Evolutionary conservation across 225 moss, liverwort and hornwort genomes (phyloP).

Genomic region (Marchantia polymorpha): DNA sequence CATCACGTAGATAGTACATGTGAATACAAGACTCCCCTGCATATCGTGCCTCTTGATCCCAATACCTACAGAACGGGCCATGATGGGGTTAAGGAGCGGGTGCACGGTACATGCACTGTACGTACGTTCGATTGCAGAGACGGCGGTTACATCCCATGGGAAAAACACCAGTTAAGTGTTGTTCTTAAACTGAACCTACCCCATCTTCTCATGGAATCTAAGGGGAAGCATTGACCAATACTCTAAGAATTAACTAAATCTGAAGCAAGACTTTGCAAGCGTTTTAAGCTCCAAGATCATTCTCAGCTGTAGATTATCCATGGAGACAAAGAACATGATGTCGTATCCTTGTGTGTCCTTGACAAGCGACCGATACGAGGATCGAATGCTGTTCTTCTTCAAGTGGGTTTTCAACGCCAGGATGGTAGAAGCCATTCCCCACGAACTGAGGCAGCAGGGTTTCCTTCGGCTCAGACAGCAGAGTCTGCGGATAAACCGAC

Average conservation of each 20-base stretch:
- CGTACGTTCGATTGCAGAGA: too few relatives aligned
- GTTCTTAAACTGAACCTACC: too few relatives aligned
- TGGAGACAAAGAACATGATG: conserved; percentile 69
- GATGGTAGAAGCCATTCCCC: background rate
- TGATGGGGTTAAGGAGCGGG: too few relatives aligned
- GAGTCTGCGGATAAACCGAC: background rate
- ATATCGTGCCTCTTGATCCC: too few relatives aligned
- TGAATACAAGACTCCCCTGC: too few relatives aligned
- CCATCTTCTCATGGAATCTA: conserved; percentile 61
- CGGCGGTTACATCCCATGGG: too few relatives aligned
- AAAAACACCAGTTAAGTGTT: too few relatives aligned
- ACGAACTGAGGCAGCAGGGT: background rate
- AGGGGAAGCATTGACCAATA: conserved; percentile 32
- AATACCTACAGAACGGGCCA: too few relatives aligned
- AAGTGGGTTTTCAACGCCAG: conserved; percentile 23
- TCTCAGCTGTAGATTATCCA: conserved; percentile 55
- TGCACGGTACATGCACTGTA: too few relatives aligned
- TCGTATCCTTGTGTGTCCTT: conserved; percentile 48
- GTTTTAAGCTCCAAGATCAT: conserved; percentile 53
- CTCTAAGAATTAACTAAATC: conserved; percentile 42
- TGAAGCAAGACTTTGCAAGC: conserved; percentile 55
- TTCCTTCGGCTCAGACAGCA: background rate
- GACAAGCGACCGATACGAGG: conserved; percentile 40
- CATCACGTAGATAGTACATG: too few relatives aligned
- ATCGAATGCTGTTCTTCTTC: conserved; percentile 73